Evolutionary conservation across 352 stramenopile genomes (phyloP), one percentile per base, ranked within the genome.

Genomic region (Elongisporangium senticosum): DNA sequence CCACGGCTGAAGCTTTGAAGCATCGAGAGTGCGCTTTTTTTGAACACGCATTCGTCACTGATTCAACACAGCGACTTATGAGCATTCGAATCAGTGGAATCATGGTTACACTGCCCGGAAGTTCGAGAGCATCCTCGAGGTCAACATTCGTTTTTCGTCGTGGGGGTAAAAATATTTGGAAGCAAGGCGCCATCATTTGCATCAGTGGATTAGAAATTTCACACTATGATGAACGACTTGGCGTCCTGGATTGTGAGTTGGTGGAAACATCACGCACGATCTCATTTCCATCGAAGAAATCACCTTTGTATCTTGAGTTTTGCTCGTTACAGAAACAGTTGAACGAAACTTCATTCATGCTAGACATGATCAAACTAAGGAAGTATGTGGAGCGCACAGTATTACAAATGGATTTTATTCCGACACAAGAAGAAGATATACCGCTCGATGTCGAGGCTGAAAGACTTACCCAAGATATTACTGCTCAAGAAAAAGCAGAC

Each of bases 201-300:
- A 67, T 89, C 22, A 75, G 67, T 55, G 79, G 73, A 19, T 56
- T 89, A 19, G 75, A 87, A 50, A 51, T 89, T 11, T 89, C 79
- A 24, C 79, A 89, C 51, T 86, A 74, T 21, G 79, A 89, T 49
- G 72, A 87, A 26, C 67, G 72, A 54, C 58, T 89, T 11, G 65
- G 63, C 10, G 33, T 89, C 17, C 61, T 89, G 23, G 79, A 87
- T 60, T 85, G 79, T 52, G 61, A 76, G 3, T 43, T 87, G 49
- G 71, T 78, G 4, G 79, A 89, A 63, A 82, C 72, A 53, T 74
- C 76, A 21, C 68, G 80, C 47, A 65, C 86, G 7, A 54, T 83
- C n/a, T 80, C 76, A 6, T 73, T 71, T 51, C 79, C 79, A 7
- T 84, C 79, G 6, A 79, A 83, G 40, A 86, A 75, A n/a, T 89